Conservation (phyloP, 257 asterid species). For the Solanum chilense region DNA sequence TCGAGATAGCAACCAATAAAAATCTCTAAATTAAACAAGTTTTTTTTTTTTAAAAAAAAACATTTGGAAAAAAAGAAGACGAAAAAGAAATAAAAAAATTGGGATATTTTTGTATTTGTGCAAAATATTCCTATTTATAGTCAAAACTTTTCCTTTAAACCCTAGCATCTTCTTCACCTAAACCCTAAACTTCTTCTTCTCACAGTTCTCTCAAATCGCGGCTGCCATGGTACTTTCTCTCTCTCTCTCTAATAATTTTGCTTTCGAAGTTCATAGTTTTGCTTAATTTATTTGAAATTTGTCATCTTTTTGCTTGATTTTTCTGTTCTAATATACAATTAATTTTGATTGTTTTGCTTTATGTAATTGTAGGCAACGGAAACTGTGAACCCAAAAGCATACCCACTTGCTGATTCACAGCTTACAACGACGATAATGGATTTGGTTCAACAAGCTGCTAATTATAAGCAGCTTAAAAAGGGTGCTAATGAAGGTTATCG, state of each 20-base stretch:
- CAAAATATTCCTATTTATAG: background rate
- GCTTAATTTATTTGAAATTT: background rate
- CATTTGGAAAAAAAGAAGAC: background rate
- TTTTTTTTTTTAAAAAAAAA: too few relatives aligned
- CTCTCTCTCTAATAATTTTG: background rate
- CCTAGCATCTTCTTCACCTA: background rate
- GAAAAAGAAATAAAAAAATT: background rate
- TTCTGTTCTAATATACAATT: background rate
- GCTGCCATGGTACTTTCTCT: background rate
- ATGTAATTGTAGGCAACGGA: constrained; percentile 43
- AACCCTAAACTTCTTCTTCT: background rate
- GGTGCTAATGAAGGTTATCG: constrained; percentile 88
- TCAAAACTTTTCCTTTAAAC: background rate
- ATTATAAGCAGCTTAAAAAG: constrained; percentile 88
- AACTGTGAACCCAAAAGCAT: constrained; percentile 83
- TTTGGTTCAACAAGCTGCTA: constrained; percentile 84
- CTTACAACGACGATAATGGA: constrained; percentile 71
- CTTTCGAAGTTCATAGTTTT: background rate
- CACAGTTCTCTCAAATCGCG: background rate
- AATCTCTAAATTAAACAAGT: too few relatives aligned
- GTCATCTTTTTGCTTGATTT: background rate
- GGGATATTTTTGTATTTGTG: background rate
- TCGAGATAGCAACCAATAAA: too few relatives aligned
- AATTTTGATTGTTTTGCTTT: background rate
- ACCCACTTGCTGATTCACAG: constrained; percentile 82